Evolutionary conservation across 176 grass and related monocot genomes (phyloP).

Genomic region (Aegilops sharonensis): DNA sequence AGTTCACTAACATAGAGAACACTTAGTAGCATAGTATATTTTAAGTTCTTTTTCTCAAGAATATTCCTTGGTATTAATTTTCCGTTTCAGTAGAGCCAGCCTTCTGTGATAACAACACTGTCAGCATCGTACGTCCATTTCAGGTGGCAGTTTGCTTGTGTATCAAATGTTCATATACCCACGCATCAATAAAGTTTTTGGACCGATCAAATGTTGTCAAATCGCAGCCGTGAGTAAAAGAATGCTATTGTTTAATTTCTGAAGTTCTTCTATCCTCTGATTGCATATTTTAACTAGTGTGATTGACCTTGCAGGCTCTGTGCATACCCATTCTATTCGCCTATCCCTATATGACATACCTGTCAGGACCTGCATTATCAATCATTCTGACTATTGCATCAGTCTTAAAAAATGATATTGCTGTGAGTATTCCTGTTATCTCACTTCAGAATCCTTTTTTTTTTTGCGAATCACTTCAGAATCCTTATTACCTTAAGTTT

Average conservation of each 20-base stretch:
- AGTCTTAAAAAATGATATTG: constrained; percentile 48
- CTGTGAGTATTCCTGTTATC: constrained; percentile 33
- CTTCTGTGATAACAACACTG: neutral
- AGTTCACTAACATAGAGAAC: no score
- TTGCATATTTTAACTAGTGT: neutral
- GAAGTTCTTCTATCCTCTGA: constrained; percentile 4
- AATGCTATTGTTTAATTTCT: neutral
- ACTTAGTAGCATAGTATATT: no score
- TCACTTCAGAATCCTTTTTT: no score
- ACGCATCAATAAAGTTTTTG: constrained; percentile 42
- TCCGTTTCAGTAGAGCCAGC: no score
- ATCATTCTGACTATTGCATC: constrained; percentile 50
- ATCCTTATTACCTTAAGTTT: neutral
- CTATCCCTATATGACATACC: constrained; percentile 55
- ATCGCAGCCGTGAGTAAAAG: constrained; percentile 48
- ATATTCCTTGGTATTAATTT: no score
- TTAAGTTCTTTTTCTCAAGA: no score
- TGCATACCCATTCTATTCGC: constrained; percentile 56
- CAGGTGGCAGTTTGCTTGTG: constrained; percentile 60
- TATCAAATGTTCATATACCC: constrained; percentile 57
- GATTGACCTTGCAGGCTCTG: constrained; percentile 35
- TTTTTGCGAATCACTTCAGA: neutral
- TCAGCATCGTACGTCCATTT: constrained; percentile 9
- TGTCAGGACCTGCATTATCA: constrained; percentile 46
- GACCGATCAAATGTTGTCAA: constrained; percentile 43